Evolutionary conservation across 257 asterid species (phyloP), one percentile per base, ranked within the genome.

Genomic region (Echium plantagineum): DNA sequence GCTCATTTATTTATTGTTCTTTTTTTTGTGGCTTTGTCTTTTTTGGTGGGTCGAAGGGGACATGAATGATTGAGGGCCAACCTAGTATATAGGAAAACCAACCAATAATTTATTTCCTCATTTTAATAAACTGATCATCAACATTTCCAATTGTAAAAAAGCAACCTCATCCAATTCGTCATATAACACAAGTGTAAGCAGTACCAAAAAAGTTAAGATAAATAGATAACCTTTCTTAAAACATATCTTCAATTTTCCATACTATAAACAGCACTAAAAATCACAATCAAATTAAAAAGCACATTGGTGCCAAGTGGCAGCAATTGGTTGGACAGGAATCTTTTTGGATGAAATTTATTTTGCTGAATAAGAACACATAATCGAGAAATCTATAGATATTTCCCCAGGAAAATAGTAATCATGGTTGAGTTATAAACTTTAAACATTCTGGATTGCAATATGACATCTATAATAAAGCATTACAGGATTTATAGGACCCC

Each of bases 201-300:
- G 30, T 7, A 8, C 24, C 22, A n/a, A n/a, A 22, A 42, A 42
- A 42, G 31, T 42, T 42, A 0, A 42, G 49, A 35, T 35, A 35
- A 35, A 35, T 35, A 54, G 58, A 55, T 55, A 55, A 55, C 59
- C 59, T 55, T 55, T 55, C 24, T 19, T 19, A 21, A 55, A 55
- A 55, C 59, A 42, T 42, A 55, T 55, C 59, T 55, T 55, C 26
- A 28, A 55, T 7, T 55, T 55, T 55, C 31, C 21, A 21, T 55
- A 19, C 32, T 55, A 21, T 19, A 55, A 55, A 9, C 22, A 19
- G 31, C 59, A 55, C 59, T 8, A 22, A 55, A n/a, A 55, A 22
- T 19, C 28, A 55, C 59, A 21, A 16, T 6, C 10, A 17, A 7
- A 55, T 1, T 17, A 13, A 24, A 13, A 4, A 55, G n/a, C 59